Conservation (phyloP, 2,329 filamentous ascomycete species). For the Fusarium torreyae region DNA sequence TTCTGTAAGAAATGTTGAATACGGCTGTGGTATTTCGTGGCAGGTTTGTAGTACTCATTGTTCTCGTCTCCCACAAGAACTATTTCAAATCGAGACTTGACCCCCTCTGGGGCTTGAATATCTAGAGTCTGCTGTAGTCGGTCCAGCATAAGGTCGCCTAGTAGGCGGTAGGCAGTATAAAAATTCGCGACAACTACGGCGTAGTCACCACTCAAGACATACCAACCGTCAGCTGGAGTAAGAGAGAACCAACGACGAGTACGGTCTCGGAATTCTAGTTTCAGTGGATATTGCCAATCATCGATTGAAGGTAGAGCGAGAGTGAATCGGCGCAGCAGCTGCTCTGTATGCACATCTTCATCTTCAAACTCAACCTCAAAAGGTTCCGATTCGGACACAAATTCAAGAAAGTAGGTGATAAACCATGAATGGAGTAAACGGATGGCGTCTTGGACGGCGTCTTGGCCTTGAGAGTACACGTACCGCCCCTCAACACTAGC, state of each 20-base stretch:
- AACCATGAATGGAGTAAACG: rapidly evolving
- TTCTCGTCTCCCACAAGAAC: not conserved
- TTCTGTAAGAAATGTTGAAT: not conserved
- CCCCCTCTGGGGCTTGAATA: not conserved
- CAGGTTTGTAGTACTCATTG: not conserved
- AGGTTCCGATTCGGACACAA: rapidly evolving
- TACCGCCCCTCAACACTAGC: rapidly evolving
- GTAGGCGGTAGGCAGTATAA: not conserved
- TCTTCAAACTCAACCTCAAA: rapidly evolving
- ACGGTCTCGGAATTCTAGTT: not conserved
- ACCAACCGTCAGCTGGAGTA: no score
- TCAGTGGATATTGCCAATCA: not conserved
- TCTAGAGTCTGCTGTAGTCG: not conserved
- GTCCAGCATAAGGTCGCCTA: not conserved
- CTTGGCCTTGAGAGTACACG: rapidly evolving
- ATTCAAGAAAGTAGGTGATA: rapidly evolving
- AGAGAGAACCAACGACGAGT: no score
- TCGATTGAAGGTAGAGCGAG: rapidly evolving
- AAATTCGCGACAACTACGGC: not conserved
- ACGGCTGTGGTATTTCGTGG: not conserved
- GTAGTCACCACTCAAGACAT: not conserved
- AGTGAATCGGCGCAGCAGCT: not conserved
- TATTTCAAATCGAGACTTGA: not conserved
- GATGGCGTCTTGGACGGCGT: rapidly evolving
- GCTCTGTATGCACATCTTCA: rapidly evolving